Percentiles rank a stretch among this genome's conserved stretches.
phyloP scores from a whole-genome alignment of 495 filamentous ascomycete species.

The Xylaria palmicola region DNA sequence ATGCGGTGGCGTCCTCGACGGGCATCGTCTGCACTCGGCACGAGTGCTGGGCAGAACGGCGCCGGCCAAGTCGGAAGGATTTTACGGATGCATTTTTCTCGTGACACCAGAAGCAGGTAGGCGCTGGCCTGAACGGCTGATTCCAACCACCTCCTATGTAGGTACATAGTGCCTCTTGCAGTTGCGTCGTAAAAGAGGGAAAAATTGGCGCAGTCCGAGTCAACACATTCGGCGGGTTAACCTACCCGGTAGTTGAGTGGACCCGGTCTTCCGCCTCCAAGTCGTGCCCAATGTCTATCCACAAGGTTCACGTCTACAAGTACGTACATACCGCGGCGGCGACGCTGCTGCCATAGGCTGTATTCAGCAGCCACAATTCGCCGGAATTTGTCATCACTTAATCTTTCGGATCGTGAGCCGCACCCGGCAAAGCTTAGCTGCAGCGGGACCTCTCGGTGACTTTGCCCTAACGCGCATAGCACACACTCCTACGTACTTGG shows the following conservation, averaged over 20 bases:
- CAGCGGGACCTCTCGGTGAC: background rate
- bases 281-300: too few relatives aligned
- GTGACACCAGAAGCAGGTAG: too few relatives aligned
- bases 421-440: constrained; percentile 18
- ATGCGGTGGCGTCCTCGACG: constrained; percentile 5
- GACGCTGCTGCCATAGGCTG: background rate
- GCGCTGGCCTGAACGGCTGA: background rate
- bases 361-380: background rate
- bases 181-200: background rate
- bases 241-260: too few relatives aligned
- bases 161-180: background rate
- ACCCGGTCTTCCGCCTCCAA: too few relatives aligned
- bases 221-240: too few relatives aligned
- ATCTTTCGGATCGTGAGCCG: constrained; percentile 16
- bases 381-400: constrained; percentile 12
- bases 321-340: constrained; percentile 9
- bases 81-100: background rate
- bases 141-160: too few relatives aligned
- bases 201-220: constrained; percentile 7
- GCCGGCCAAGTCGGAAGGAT: constrained; percentile 8
- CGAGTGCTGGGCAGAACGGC: too few relatives aligned
- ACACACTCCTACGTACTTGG: too few relatives aligned
- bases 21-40: too few relatives aligned
- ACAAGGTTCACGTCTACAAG: too few relatives aligned
- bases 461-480: too few relatives aligned